Evolutionary conservation across 2,329 filamentous ascomycete species (phyloP), one percentile per base, ranked within the genome.

Genomic region (Neonectria sp.): DNA sequence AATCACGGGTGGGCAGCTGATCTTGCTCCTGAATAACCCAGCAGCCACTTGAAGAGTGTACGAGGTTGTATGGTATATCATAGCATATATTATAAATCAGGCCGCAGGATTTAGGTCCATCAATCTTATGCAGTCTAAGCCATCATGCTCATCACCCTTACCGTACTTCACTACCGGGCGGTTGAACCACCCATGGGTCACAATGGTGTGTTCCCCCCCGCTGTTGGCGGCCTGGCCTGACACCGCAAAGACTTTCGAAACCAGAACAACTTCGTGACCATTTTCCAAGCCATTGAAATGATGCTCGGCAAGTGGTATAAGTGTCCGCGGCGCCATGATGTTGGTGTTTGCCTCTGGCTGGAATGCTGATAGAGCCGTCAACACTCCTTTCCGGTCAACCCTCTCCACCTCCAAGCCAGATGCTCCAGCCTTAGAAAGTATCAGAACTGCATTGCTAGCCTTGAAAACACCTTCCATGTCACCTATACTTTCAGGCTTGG

Each of bases 301-400:
- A 21, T 62, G 37, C 33, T 68, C 40, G 9, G 55, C 31, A 2
- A 52, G 13, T 2, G 65, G 68, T 13, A 70, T 70, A 3, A 71
- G 58, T 12, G 63, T 71, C 5, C 68, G 63, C 3, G 53, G 53
- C 17, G 33, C 35, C 63, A 69, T 69, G 1, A 71, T 21, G 29
- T 71, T 71, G 17, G 68, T 71, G 63, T 71, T 71, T 55, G 68
- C 51, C 8, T 68, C 67, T 1, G 68, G 66, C 24, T 69, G 63
- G 15, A 67, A 53, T 21, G 17, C 35, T 40, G 35, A 15, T 40
- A 12, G 9, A 40, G 35, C 12, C 12, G 35, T 40, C 35, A 40
- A 40, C 35, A 40, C 3, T 40, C 51, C 46, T 24, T 29, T 51
- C 3, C 13, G n/a, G 45, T 21, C 21, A 21, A 21, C 21, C 21